Evolutionary conservation across 106 monocot genomes (phyloP), one percentile per base, ranked within the genome.

Genomic region (Chionographis japonica): DNA sequence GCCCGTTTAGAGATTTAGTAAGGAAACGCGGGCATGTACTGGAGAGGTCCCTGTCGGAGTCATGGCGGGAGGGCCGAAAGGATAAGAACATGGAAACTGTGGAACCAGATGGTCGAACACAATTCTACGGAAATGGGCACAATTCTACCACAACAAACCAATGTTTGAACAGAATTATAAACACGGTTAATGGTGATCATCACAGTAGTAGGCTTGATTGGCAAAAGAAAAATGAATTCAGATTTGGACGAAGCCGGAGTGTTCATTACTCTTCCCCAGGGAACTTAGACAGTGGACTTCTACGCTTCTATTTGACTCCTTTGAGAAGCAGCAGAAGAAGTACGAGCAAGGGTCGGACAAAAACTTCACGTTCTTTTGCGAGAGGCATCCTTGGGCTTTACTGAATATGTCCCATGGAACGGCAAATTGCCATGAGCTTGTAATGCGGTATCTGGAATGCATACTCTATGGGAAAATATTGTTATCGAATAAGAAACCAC

Each of bases 301-400:
- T 97, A 4, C 71, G 97, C 19, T 97, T 97, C 72, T 97, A 97
- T 76, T 75, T 97, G 72, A 97, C 97, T 65, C 97, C 97, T 52
- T 69, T 97, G 78, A 84, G 97, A 77, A 83, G 74, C 63, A 88
- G 78, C 60, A 82, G 89, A 74, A 92, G 81, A 49, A 76, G 52
- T 60, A 54, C 74, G 58, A 69, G 59, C 58, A 85, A 75, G 61
- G 58, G 71, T 60, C 89, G 97, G 85, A 72, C 64, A 77, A 88
- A 52, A 60, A 76, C 67, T 74, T 78, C 95, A 67, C 81, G 58
- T 41, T 80, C 84, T 69, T 85, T 89, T 49, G 58, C 81, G 4
- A 82, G 69, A 68, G 92, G 92, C 51, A 61, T 97, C 20, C 78
- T 97, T 69, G 84, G 89, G 17, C 42, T 89, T 63, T 69, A 72